These are phyloP conservation scores for Podospora pseudocomata DNA, from an alignment of 495 filamentous ascomycete genomes.

Conservation along the genomic window DNA sequence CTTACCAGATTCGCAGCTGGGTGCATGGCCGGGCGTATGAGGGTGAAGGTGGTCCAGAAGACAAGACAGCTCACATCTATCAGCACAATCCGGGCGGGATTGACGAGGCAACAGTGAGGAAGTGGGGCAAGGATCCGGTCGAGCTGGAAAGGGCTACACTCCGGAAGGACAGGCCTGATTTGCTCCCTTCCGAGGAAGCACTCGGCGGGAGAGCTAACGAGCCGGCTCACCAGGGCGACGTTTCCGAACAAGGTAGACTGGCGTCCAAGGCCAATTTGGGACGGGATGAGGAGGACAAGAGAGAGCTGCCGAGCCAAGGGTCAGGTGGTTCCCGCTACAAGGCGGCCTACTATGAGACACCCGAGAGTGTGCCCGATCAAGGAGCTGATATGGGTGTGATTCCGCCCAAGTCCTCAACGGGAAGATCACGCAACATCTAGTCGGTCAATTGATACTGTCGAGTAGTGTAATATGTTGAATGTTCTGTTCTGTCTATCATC, in stretches of 20 bases:
- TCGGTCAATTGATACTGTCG: neutral
- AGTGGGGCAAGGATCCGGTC: constrained; percentile 15
- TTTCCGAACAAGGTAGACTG: constrained; percentile 13
- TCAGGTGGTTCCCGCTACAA: constrained; percentile 13
- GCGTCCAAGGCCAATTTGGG: constrained; percentile 22
- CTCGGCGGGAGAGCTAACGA: constrained; percentile 5
- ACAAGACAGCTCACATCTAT: constrained; percentile 32
- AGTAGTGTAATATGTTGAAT: neutral
- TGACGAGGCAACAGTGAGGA: constrained; percentile 21
- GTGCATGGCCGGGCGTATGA: constrained; percentile 30
- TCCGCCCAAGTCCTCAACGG: constrained; percentile 10
- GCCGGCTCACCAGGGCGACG: constrained; percentile 1
- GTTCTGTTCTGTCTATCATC: neutral
- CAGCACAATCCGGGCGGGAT: constrained; percentile 27
- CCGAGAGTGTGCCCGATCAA: constrained; percentile 19
- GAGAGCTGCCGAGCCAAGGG: constrained; percentile 11
- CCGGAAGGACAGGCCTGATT: constrained; percentile 6
- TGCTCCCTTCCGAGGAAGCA: constrained; percentile 16
- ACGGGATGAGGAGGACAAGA: neutral
- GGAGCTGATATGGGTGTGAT: constrained; percentile 8
- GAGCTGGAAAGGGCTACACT: constrained; percentile 6
- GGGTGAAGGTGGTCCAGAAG: constrained; percentile 32
- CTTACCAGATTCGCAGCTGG: constrained; percentile 7
- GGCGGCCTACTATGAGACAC: constrained; percentile 14
- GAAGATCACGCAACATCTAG: constrained; percentile 8